phyloP scores from a whole-genome alignment of 2,329 filamentous ascomycete genomes.

The Boeremia lycopersici region DNA sequence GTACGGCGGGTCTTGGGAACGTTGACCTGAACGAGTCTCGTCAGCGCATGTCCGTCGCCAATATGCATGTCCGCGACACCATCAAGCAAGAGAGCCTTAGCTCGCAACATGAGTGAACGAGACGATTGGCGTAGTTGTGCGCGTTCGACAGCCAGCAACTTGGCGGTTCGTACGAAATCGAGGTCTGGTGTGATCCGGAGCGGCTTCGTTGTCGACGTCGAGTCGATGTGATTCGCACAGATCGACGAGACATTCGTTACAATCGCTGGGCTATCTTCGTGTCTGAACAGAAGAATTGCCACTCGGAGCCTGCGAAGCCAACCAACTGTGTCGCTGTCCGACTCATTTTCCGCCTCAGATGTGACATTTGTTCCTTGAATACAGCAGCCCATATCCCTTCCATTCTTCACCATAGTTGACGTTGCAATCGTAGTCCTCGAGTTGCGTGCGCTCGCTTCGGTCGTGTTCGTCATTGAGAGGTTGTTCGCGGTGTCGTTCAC shows the following conservation, averaged over 20 bases:
- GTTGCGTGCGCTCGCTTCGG: conserved; percentile 19
- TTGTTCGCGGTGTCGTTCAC: conserved; percentile 24
- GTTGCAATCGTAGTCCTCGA: neutral
- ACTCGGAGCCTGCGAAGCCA: neutral
- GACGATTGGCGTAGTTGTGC: neutral
- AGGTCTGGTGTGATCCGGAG: neutral
- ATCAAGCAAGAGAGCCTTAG: conserved; percentile 8
- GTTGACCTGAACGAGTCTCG: conserved; percentile 73
- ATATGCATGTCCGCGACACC: conserved; percentile 8
- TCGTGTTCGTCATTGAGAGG: conserved; percentile 29
- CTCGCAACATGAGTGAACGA: conserved; percentile 24
- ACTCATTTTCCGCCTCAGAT: neutral
- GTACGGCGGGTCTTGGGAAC: conserved; percentile 97
- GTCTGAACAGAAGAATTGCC: neutral
- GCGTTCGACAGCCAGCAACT: neutral
- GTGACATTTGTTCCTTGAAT: neutral
- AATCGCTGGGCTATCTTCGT: neutral
- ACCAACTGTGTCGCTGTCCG: neutral
- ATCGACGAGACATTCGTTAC: neutral
- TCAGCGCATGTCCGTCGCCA: conserved; percentile 24
- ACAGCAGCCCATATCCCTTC: neutral
- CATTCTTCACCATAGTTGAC: neutral
- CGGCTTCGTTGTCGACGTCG: neutral
- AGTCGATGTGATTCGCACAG: too few species aligned
- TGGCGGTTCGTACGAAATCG: neutral